phyloP scores from a whole-genome alignment of 2,329 filamentous ascomycete genomes.

The Ascochyta pisi region DNA sequence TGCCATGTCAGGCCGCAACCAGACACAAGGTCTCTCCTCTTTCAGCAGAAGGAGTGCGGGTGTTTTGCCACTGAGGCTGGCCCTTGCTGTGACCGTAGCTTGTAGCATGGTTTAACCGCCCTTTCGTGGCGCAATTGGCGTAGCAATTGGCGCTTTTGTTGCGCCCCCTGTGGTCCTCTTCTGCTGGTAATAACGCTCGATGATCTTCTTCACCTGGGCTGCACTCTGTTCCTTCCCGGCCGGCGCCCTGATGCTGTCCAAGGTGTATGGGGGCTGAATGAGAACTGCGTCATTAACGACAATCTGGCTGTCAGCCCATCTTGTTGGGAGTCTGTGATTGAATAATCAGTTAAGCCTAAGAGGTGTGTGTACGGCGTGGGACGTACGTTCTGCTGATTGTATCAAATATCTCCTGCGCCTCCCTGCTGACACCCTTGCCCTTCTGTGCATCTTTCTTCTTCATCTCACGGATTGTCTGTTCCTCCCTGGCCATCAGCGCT shows the following conservation, averaged over 20 bases:
- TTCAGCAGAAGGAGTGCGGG: background rate
- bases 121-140: slow-evolving; percentile 41
- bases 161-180: slow-evolving; percentile 43
- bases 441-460: slow-evolving; percentile 64
- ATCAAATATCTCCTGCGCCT: slow-evolving; percentile 70
- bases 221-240: slow-evolving; percentile 53
- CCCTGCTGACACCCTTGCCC: slow-evolving; percentile 66
- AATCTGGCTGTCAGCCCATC: slow-evolving; percentile 66
- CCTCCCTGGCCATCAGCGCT: slow-evolving; percentile 62
- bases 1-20: background rate
- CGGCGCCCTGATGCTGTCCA: slow-evolving; percentile 60
- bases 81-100: background rate
- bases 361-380: background rate
- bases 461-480: slow-evolving; percentile 61
- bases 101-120: slow-evolving; percentile 25
- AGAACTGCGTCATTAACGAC: slow-evolving; percentile 67
- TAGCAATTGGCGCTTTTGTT: slow-evolving; percentile 35
- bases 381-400: slow-evolving; percentile 63
- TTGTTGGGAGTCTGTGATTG: slow-evolving; percentile 56
- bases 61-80: background rate
- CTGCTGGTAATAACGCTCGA: slow-evolving; percentile 54
- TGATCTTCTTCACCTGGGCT: slow-evolving; percentile 53
- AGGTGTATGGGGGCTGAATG: slow-evolving; percentile 64
- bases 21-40: background rate
- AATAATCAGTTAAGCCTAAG: slow-evolving; percentile 12